phyloP scores from a whole-genome alignment of 768 basidiomycete species.

The Candolleomyces efflorescens region DNA sequence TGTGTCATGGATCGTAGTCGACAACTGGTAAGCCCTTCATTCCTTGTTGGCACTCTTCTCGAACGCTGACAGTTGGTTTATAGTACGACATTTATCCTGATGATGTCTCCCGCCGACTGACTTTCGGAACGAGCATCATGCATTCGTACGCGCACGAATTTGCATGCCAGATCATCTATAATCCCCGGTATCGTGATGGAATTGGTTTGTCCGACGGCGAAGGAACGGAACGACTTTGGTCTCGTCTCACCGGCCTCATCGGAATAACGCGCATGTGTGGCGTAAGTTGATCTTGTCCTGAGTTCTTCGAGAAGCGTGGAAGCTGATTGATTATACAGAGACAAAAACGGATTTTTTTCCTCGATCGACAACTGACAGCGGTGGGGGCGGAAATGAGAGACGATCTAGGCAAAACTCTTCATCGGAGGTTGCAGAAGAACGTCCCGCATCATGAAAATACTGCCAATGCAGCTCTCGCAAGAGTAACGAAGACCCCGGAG shows the following conservation, averaged over 20 bases:
- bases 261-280: neutral
- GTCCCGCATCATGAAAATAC: slow-evolving; percentile 10
- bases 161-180: slow-evolving; percentile 28
- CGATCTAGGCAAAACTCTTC: too few relatives aligned
- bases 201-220: slow-evolving; percentile 29
- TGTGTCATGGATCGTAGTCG: slow-evolving; percentile 25
- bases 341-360: too few relatives aligned
- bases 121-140: slow-evolving; percentile 28
- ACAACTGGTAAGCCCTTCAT: slow-evolving; percentile 22
- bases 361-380: too few relatives aligned
- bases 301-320: too few relatives aligned
- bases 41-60: too few relatives aligned
- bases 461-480: slow-evolving; percentile 9
- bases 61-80: too few relatives aligned
- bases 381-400: too few relatives aligned
- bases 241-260: slow-evolving; percentile 26
- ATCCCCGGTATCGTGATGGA: slow-evolving; percentile 24
- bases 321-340: slow-evolving; percentile 9
- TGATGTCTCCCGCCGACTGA: slow-evolving; percentile 17
- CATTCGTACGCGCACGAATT: slow-evolving; percentile 27
- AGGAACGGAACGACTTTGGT: slow-evolving; percentile 32
- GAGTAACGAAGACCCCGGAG: slow-evolving; percentile 9
- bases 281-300: slow-evolving; percentile 19
- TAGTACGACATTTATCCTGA: slow-evolving; percentile 23
- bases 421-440: slow-evolving; percentile 5